These are phyloP conservation scores for Apodospora peruviana DNA, from an alignment of 495 filamentous ascomycete genomes.

Conservation along the genomic window DNA sequence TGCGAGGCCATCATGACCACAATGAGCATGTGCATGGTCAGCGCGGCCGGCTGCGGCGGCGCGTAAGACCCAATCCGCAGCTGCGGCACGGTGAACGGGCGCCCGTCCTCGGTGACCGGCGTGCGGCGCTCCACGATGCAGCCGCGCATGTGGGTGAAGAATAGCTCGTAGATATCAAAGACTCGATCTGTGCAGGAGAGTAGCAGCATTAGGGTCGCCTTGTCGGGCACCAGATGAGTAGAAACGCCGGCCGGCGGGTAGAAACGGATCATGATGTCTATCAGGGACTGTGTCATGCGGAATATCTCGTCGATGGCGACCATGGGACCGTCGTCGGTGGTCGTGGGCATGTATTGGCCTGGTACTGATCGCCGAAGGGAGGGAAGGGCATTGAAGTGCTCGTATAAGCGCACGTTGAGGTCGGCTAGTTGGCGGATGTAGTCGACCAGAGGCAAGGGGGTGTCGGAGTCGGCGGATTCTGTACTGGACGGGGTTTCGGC, in stretches of 20 bases:
- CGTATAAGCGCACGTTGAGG: constrained; percentile 6
- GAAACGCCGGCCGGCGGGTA: neutral
- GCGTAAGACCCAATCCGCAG: constrained; percentile 1
- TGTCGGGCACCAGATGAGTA: neutral
- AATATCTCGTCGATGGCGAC: constrained; percentile 8
- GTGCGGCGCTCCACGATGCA: constrained; percentile 1
- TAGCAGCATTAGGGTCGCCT: constrained; percentile 1
- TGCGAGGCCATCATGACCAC: constrained; percentile 8
- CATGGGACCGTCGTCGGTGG: neutral
- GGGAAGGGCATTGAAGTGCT: constrained; percentile 3
- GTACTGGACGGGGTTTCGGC: neutral
- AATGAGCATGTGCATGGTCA: constrained; percentile 7
- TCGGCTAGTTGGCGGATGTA: constrained; percentile 8
- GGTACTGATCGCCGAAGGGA: neutral
- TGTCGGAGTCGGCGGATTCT: neutral
- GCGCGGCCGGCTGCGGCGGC: neutral
- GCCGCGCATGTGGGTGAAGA: constrained; percentile 1
- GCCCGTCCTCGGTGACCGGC: neutral
- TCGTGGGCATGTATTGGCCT: neutral
- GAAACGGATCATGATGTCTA: constrained; percentile 2
- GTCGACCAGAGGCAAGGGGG: neutral
- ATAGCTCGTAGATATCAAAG: constrained; percentile 3
- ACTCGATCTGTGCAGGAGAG: constrained; percentile 7
- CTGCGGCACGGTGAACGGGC: neutral
- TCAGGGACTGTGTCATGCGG: constrained; percentile 2